phyloP scores from a whole-genome alignment of 345 rosid genomes.

The Cochlearia excelsa region DNA sequence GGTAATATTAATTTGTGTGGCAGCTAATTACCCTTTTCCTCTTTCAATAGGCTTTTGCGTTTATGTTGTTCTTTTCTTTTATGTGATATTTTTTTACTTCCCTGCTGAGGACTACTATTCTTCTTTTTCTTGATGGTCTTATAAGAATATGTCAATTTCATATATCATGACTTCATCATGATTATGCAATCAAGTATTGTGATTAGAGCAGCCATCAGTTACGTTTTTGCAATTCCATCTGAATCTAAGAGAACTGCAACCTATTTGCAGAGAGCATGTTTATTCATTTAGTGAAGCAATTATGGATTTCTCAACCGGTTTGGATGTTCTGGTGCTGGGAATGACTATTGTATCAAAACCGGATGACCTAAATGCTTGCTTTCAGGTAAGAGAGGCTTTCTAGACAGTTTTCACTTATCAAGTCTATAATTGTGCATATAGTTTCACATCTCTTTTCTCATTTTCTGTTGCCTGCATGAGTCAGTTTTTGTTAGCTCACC shows the following conservation, averaged over 20 bases:
- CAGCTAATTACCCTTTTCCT: background rate
- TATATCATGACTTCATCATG: conserved; percentile 17
- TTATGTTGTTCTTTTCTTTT: conserved; percentile 3
- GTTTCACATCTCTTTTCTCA: conserved; percentile 13
- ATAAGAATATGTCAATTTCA: background rate
- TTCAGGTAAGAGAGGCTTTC: conserved; percentile 54
- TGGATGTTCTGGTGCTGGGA: conserved; percentile 57
- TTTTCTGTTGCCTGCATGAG: conserved; percentile 4
- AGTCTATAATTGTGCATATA: conserved; percentile 15
- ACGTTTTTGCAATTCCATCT: conserved; percentile 20
- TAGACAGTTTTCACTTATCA: conserved; percentile 19
- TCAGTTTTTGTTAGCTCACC: conserved; percentile 15
- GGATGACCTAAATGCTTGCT: conserved; percentile 57
- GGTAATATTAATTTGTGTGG: conserved; percentile 13
- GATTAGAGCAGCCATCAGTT: conserved; percentile 21
- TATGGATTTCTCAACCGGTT: conserved; percentile 49
- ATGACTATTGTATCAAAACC: conserved; percentile 43
- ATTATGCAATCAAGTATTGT: conserved; percentile 18
- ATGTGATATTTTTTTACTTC: background rate
- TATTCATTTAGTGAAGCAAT: conserved; percentile 51
- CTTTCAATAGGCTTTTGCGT: conserved; percentile 1
- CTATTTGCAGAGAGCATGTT: conserved; percentile 62
- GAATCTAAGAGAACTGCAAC: conserved; percentile 26
- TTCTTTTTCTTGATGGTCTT: background rate
- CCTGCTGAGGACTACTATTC: conserved; percentile 5